Evolutionary conservation across 805 yeast species (phyloP).

Genomic region (Candida oleophila): DNA sequence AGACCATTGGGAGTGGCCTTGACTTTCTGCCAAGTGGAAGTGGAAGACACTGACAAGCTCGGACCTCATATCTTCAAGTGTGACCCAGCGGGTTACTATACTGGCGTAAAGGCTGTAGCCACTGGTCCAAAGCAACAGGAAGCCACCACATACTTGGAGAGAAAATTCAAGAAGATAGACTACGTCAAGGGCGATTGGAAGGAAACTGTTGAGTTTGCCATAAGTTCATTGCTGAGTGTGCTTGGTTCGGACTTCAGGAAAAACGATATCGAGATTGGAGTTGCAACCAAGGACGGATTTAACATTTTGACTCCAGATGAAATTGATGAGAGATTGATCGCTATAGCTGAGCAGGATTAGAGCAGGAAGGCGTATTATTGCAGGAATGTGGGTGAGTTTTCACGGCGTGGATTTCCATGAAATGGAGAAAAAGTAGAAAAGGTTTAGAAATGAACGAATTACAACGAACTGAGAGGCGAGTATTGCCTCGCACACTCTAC

Average conservation of each 20-base stretch:
- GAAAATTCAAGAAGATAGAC: conserved; percentile 74
- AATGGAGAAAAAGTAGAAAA: not conserved
- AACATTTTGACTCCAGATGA: conserved; percentile 75
- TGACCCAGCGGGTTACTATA: conserved; percentile 96
- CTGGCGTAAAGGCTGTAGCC: conserved; percentile 87
- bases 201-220: conserved; percentile 84
- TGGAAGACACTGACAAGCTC: conserved; percentile 56
- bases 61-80: conserved; percentile 92
- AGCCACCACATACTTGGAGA: conserved; percentile 84
- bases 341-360: conserved; percentile 95
- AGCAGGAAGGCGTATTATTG: not conserved
- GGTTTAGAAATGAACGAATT: conserved; percentile 2
- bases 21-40: conserved; percentile 72
- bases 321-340: conserved; percentile 88
- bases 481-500: not conserved
- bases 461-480: not conserved
- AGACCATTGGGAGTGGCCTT: conserved; percentile 95
- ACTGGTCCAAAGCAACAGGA: conserved; percentile 98
- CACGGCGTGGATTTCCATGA: too few relatives aligned
- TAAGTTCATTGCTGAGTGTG: conserved; percentile 80
- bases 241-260: conserved; percentile 92
- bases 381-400: too few relatives aligned
- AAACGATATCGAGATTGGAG: conserved; percentile 90
- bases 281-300: conserved; percentile 74
- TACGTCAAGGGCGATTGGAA: conserved; percentile 81